phyloP scores from a whole-genome alignment of 176 grass and related monocot genomes.

The Eleusine indica region DNA sequence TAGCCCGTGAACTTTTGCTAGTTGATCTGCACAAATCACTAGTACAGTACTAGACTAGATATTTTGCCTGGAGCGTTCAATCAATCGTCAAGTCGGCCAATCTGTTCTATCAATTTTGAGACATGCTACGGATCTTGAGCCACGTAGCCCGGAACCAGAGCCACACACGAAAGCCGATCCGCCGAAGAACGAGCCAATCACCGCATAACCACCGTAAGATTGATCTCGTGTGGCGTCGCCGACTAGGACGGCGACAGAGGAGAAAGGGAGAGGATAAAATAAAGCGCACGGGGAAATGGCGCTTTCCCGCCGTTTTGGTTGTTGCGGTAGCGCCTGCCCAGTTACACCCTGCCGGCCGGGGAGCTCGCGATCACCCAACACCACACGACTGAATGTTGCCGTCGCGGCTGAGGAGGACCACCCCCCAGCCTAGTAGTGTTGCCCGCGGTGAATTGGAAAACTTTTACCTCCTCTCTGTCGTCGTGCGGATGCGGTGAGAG shows the following conservation, averaged over 20 bases:
- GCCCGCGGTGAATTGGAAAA: neutral
- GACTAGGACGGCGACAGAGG: neutral
- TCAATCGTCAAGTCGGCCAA: constrained; percentile 19
- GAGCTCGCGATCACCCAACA: neutral
- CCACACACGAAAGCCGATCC: neutral
- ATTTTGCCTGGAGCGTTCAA: neutral
- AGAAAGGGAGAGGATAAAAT: neutral
- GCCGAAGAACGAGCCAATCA: neutral
- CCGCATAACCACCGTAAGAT: neutral
- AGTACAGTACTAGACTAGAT: neutral
- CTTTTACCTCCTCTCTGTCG: neutral
- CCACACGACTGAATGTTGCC: neutral
- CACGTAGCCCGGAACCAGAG: constrained; percentile 10
- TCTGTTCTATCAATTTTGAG: neutral
- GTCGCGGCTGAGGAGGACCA: neutral
- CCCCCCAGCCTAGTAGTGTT: neutral
- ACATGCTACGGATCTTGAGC: neutral
- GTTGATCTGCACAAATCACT: neutral
- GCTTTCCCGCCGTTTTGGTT: constrained; percentile 11
- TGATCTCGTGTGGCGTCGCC: neutral
- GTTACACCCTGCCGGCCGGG: constrained; percentile 1
- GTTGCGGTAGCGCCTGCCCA: constrained; percentile 37
- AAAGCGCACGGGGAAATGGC: neutral
- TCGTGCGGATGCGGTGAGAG: neutral
- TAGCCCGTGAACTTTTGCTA: neutral